Base-by-base conservation (phyloP, 139 green algal genomes). In the Monoraphidium neglectum region DNA sequence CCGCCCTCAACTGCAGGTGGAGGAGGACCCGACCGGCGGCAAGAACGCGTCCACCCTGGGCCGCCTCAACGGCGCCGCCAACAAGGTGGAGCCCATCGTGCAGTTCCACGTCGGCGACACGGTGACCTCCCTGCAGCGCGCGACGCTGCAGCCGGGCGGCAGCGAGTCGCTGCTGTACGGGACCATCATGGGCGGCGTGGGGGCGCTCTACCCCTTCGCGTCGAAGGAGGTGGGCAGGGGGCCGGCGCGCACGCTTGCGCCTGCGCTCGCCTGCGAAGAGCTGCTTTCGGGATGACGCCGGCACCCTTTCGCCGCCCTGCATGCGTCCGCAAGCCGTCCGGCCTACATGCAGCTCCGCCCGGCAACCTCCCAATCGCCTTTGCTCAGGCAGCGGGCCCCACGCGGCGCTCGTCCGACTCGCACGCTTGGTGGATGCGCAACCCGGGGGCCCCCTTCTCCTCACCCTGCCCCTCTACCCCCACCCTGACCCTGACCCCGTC, bases 11-110 rank as follows among this genome's bases (percentile, higher is more conserved):
- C 70, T 56, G 1, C 86, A 94, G 87, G 93, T 99, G 38, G 96
- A 99, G 85, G 95, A 98, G 30, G 96, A 99, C 82, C 97, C 96
- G 51, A 98, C 96, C 4, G 93, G 93, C 36, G 96, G 96, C 54
- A 97, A 94, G 83, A 90, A 93, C 49, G 89, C 89, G 32, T 77
- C 83, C 26, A 79, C 87, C 65, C 83, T 77, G 36, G 89, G 91
- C 26, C 67, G 70, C 49, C 82, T 98, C 54, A 95, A 95, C 62
- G 91, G 92, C n/a, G 96, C 96, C 1, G 90, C 96, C 5, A 88
- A 98, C 92, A 98, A 98, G 87, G 82, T 97, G 66, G 77, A 88
- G 57, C 81, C 86, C 64, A 73, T 93, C 56, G 86, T 87, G 57
- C 92, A 97, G 82, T 97, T 98, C 81, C 95, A 99, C 74, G 89